Base-by-base conservation (phyloP, 805 yeast species). In the Wickerhamomyces sydowiorum region DNA sequence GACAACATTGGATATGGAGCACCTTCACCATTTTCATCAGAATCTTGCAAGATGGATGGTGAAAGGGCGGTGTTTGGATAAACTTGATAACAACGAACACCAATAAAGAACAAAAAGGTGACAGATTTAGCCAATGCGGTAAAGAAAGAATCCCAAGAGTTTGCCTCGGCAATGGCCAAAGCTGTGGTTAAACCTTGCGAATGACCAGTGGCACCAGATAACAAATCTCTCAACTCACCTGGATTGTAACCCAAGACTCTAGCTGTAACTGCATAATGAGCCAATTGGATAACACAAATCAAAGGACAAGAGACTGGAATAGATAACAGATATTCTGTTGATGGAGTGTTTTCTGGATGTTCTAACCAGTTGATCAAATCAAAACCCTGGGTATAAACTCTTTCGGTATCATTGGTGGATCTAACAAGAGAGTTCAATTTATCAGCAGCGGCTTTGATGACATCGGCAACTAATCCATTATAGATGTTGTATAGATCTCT, bases 291-390 rank as follows among this genome's bases (percentile, higher is more conserved):
- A 42, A 90, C 84, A 70, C 97, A 93, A 59, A 93, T 93, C 59
- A 91, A 75, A n/a, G 99, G 99, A 66, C 97, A 91, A 24, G 95
- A 84, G 35, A 93, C 88, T 43, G 98, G 96, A 38, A 91, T 95
- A 19, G 87, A 80, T 54, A 93, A 74, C 52, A 93, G 72, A 62
- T 90, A 90, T 63, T 89, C 95, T 55, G 72, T 78, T 58, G 86
- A 87, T 45, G 99, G 99, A 40, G 96, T 86, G 56, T 80, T 73
- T 57, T 85, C 89, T 48, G 93, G 89, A 53, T 78, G 72, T 52
- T 78, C 78, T 56, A 93, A 80, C 99, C 99, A 93, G 43, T 76
- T 72, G 56, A 89, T 67, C 51, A 93, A 74, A 63, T 91, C 89
- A 52, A 93, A 80, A 45, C 99, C 98, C 65, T 90, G 95, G 47